Conservation (phyloP, 2,329 filamentous ascomycete genomes). For the Ploettnerulaceae sp. region DNA sequence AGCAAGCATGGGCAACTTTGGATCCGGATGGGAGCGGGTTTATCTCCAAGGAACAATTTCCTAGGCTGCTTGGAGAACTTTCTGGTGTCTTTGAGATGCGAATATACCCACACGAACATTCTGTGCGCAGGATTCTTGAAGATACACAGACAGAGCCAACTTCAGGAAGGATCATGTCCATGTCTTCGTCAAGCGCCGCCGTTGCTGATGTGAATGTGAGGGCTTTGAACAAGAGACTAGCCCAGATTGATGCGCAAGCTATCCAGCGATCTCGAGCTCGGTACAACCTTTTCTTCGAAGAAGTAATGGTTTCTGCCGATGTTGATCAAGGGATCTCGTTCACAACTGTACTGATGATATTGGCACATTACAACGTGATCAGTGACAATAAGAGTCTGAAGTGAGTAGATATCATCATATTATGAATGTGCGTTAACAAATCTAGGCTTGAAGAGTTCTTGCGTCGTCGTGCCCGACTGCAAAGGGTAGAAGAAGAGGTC, state of each 20-base stretch:
- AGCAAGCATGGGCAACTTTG: constrained; percentile 95
- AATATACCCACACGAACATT: constrained; percentile 88
- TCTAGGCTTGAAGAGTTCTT: constrained; percentile 85
- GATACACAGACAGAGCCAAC: constrained; percentile 53
- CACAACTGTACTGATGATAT: constrained; percentile 85
- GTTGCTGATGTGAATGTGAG: constrained; percentile 62
- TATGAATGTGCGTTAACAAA: constrained; percentile 29
- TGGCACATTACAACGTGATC: constrained; percentile 98
- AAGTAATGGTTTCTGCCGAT: constrained; percentile 90
- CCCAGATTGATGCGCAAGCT: constrained; percentile 65
- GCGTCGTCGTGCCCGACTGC: constrained; percentile 79
- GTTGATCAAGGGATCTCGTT: constrained; percentile 87
- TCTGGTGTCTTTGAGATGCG: constrained; percentile 97
- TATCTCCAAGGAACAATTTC: constrained; percentile 86
- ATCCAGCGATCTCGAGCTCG: constrained; percentile 71
- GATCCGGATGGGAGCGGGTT: constrained; percentile 89
- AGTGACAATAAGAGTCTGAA: constrained; percentile 92
- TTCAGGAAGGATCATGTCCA: constrained; percentile 45
- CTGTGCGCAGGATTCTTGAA: constrained; percentile 80
- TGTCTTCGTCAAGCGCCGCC: constrained; percentile 47
- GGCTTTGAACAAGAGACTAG: constrained; percentile 68
- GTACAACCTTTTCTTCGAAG: constrained; percentile 95
- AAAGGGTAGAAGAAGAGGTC: constrained; percentile 92
- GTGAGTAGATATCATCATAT: constrained; percentile 40
- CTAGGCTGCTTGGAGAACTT: constrained; percentile 81